Evolutionary conservation across 257 asterid genomes (phyloP).

Genomic region (Plantago ovata): DNA sequence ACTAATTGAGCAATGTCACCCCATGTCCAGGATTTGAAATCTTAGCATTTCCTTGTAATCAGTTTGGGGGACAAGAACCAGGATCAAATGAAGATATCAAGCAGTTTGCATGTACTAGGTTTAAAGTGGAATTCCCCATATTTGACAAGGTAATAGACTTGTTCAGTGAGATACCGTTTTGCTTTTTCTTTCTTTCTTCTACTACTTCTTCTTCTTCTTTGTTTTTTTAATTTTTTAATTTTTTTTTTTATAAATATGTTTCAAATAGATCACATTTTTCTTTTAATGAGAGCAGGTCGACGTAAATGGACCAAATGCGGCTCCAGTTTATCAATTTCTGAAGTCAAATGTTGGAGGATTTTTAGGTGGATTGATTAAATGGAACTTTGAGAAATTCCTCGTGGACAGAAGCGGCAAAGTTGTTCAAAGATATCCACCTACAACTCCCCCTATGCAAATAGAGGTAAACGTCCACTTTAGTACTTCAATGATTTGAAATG

Average conservation of each 20-base stretch:
- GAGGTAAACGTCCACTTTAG: conserved; percentile 46
- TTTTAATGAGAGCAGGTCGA: conserved; percentile 57
- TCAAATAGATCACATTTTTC: too few species aligned
- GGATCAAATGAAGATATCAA: conserved; percentile 84
- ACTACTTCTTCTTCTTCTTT: too few species aligned
- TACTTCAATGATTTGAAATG: too few species aligned
- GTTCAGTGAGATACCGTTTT: too few species aligned
- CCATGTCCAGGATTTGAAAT: conserved; percentile 74
- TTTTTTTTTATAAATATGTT: neutral
- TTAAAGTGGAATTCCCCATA: conserved; percentile 86
- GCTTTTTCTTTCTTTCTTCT: too few species aligned
- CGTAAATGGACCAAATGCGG: conserved; percentile 88
- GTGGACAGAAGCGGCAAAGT: conserved; percentile 90
- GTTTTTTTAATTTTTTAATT: conserved; percentile 1
- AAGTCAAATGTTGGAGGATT: conserved; percentile 85
- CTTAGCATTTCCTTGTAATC: conserved; percentile 94
- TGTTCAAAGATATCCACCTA: conserved; percentile 82
- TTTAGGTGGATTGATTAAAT: conserved; percentile 76
- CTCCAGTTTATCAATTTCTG: conserved; percentile 84
- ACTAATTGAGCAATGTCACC: neutral
- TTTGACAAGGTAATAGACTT: conserved; percentile 91
- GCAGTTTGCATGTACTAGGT: conserved; percentile 81
- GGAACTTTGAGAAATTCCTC: conserved; percentile 96
- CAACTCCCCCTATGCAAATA: conserved; percentile 83
- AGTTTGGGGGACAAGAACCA: conserved; percentile 96